Percentiles rank a stretch among this genome's conserved stretches.
Conservation (phyloP, 441 rosid species). For the Erodium chrysanthum region DNA sequence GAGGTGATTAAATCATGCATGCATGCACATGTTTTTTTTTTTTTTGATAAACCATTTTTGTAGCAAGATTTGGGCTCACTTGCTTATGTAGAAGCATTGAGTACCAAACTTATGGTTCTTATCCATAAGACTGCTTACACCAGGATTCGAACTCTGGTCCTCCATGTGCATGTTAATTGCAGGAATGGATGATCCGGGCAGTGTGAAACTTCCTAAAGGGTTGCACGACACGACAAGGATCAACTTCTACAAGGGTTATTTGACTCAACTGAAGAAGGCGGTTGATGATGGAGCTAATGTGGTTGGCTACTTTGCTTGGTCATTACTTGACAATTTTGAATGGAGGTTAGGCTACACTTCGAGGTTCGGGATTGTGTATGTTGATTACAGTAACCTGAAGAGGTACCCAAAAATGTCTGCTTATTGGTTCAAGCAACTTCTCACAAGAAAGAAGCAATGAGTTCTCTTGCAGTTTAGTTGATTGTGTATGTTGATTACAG, state of each 20-base stretch:
- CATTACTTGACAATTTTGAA: slow-evolving; percentile 27
- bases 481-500: too few relatives aligned
- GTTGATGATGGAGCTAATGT: slow-evolving; percentile 73
- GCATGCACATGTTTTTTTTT: background rate
- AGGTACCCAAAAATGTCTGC: slow-evolving; percentile 89
- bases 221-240: slow-evolving; percentile 70
- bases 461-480: too few relatives aligned
- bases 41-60: too few relatives aligned
- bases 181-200: slow-evolving; percentile 94
- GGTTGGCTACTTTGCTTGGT: slow-evolving; percentile 78
- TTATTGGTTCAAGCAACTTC: slow-evolving; percentile 65
- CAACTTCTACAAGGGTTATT: slow-evolving; percentile 54
- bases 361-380: slow-evolving; percentile 87
- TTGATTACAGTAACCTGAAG: slow-evolving; percentile 53
- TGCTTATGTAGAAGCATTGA: too few relatives aligned
- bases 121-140: too few relatives aligned
- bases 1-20: background rate
- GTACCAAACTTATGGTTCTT: too few relatives aligned
- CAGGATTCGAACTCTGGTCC: too few relatives aligned
- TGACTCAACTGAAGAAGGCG: slow-evolving; percentile 76
- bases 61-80: too few relatives aligned
- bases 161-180: background rate
- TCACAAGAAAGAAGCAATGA: slow-evolving; percentile 30
- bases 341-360: slow-evolving; percentile 88
- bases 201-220: slow-evolving; percentile 52